These are phyloP conservation scores for Amanita subjunquillea DNA, from an alignment of 768 basidiomycete species.

Conservation along the genomic window DNA sequence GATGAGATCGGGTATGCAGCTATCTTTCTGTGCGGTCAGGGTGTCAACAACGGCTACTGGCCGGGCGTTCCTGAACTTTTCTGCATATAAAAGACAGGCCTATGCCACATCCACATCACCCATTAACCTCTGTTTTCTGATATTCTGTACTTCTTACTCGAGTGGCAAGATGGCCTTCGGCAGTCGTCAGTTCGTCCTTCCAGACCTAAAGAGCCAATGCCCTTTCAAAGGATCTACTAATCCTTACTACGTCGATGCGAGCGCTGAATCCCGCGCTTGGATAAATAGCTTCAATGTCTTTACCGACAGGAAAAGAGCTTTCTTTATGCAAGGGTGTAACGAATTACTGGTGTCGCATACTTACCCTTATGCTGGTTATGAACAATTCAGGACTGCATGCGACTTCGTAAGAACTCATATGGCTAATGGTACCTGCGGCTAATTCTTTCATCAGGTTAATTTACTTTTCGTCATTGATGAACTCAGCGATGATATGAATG, in stretches of 20 bases:
- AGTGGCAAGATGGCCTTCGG: constrained; percentile 11
- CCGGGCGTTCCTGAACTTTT: not conserved
- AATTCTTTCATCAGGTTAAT: constrained; percentile 30
- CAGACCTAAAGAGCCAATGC: constrained; percentile 42
- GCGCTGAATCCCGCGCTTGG: constrained; percentile 51
- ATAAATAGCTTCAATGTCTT: constrained; percentile 50
- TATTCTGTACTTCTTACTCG: not conserved
- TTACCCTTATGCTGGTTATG: constrained; percentile 48
- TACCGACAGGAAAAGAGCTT: constrained; percentile 49
- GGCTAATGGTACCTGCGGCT: constrained; percentile 1
- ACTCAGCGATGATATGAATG: constrained; percentile 56
- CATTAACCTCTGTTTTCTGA: constrained; percentile 8
- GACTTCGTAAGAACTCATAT: constrained; percentile 36
- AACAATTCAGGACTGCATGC: constrained; percentile 48
- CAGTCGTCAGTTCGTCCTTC: constrained; percentile 35
- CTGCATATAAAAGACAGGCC: constrained; percentile 4
- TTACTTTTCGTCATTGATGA: constrained; percentile 60
- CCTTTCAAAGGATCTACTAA: constrained; percentile 40
- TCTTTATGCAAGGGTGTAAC: constrained; percentile 50
- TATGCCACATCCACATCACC: constrained; percentile 9
- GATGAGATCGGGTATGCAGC: constrained; percentile 7
- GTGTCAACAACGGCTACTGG: constrained; percentile 2
- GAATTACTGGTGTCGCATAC: constrained; percentile 53
- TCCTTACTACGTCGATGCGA: constrained; percentile 44
- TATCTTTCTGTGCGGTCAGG: not conserved